Base-by-base conservation (phyloP, 2,329 filamentous ascomycete genomes). In the Botryotinia globosa region DNA sequence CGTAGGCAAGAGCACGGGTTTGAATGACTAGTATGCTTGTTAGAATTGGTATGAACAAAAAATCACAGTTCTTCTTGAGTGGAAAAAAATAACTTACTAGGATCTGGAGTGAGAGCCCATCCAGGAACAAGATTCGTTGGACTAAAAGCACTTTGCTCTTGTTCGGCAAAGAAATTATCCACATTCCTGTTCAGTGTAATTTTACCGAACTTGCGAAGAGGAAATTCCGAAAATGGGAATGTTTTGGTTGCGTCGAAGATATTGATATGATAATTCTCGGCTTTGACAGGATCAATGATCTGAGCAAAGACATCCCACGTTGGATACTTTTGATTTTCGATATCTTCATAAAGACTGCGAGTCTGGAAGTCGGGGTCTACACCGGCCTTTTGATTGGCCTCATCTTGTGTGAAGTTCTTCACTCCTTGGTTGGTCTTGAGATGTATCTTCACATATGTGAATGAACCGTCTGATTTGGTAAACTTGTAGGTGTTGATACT, bases 61-160 rank as follows among this genome's bases (percentile, higher is more conserved):
- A 2, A 32, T 22, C 8, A 25, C 20, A 32, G 9, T 25, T 22
- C 1, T 32, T 45, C 4, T 29, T 51, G 29, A 51, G 12, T 48
- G n/a, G 34, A 42, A 42, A 9, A 9, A 25, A 18, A 44, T 1
- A 34, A 59, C 51, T 69, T 59, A 69, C 37, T 69, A 32, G 54
- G 66, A 25, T 69, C 66, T 22, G 51, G 51, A 32, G 51, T 58
- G 0, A 42, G 8, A 58, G 66, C 51, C 48, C 48, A 63, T 1
- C 90, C 90, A 2, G 90, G 89, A 1, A 88, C 84, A 80, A 91
- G 82, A 79, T 91, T 88, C 1, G 88, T 84, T 39, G 90, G 90
- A 77, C 86, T 88, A 85, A 91, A 92, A 1, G 89, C 88, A 25
- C 87, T 85, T 79, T 92, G 90, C 83, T 92, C 90, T 69, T 92